Evolutionary conservation across 352 stramenopile genomes (phyloP), one percentile per base, ranked within the genome.

Genomic region (Pythium sukuiense): DNA sequence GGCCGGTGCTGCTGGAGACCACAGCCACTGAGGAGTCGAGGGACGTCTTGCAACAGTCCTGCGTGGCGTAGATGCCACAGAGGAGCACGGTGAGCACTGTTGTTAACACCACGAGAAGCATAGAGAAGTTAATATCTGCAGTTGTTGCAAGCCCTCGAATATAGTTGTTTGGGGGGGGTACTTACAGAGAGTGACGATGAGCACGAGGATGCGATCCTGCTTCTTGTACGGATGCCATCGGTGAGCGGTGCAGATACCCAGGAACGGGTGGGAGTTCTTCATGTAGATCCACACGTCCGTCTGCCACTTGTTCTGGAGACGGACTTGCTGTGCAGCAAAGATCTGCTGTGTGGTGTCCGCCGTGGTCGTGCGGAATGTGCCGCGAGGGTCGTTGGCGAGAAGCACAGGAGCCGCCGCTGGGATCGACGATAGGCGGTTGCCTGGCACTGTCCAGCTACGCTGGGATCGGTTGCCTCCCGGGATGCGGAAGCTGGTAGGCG

Each of bases 221-320:
- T 72, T 71, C 48, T 81, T 83, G 70, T 78, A 87, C 58, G 81
- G 79, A 50, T 87, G 81, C 67, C 79, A 76, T n/a, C 59, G 69
- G 59, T 89, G 76, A 4, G 79, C 75, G 18, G 55, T 57, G 32
- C 65, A 76, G 20, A 79, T 69, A 0, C 67, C 75, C 43, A 89
- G 72, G 37, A 80, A 68, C 54, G 79, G 79, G 48, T 89, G 79
- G 3, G 65, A 55, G 37, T 89, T 87, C 69, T 87, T 86, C 77
- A 87, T 89, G 81, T 86, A 89, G 63, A 80, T 74, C 65, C 75
- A 76, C 45, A 87, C 61, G 65, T 89, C 81, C 1, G 71, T 57
- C 30, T 64, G 57, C 74, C 74, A 87, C 26, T 50, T 37, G 54
- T 77, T 73, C 50, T 77, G 69, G 60, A 84, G 70, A 27, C 78